A percentile compares a stretch with the other conserved stretches of the same genome.
phyloP scores from a whole-genome alignment of 106 monocot genomes.

The Acorus gramineus region DNA sequence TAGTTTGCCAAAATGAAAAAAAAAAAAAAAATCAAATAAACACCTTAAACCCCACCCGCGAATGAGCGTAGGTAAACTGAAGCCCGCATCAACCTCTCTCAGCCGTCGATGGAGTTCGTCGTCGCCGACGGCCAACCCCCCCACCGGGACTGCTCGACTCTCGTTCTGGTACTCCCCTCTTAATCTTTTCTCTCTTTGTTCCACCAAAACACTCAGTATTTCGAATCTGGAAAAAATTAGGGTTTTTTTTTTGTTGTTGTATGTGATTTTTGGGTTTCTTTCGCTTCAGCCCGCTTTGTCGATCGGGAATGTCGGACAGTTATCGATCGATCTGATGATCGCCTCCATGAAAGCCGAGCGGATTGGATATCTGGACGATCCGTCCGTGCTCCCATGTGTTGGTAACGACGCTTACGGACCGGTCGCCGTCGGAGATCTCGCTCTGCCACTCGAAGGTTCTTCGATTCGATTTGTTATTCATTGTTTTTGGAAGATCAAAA shows the following conservation, averaged over 20 bases:
- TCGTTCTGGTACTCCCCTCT: conserved; percentile 44
- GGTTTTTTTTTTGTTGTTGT: not conserved
- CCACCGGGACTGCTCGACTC: conserved; percentile 48
- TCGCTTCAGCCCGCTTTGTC: conserved; percentile 65
- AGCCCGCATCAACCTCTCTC: not conserved
- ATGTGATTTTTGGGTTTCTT: not conserved
- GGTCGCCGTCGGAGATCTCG: conserved; percentile 50
- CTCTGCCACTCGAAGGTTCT: conserved; percentile 82
- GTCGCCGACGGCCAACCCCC: conserved; percentile 25
- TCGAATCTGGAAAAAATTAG: too few relatives aligned
- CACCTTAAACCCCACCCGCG: too few relatives aligned
- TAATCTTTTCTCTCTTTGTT: not conserved
- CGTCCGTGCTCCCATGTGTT: conserved; percentile 81
- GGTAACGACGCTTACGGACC: conserved; percentile 91
- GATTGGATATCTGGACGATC: conserved; percentile 80
- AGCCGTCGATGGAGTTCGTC: conserved; percentile 22
- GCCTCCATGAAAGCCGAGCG: conserved; percentile 44
- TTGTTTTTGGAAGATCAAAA: not conserved
- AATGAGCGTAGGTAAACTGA: too few relatives aligned
- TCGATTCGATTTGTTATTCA: not conserved
- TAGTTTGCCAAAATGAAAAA: too few relatives aligned
- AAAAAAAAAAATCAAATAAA: too few relatives aligned
- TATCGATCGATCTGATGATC: conserved; percentile 76
- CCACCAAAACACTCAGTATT: not conserved
- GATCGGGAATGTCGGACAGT: conserved; percentile 94